Evolutionary conservation across 306 rosid species (phyloP).

Genomic region (Ziziphus jujuba): DNA sequence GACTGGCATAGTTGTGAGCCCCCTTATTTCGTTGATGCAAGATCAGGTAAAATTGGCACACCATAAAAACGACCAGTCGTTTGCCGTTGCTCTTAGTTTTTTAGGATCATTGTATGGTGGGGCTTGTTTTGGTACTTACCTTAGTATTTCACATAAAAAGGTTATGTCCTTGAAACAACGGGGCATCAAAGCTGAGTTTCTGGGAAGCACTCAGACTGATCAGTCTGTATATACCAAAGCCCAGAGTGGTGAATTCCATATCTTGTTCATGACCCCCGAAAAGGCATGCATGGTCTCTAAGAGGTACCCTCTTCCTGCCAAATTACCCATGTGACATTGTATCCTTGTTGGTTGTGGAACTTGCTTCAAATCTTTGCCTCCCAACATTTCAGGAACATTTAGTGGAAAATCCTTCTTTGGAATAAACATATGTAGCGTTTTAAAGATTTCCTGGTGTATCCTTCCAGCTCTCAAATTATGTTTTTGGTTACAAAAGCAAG

Average conservation of each 20-base stretch:
- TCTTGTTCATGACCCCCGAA: slow-evolving; percentile 90
- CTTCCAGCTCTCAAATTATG: too few species aligned
- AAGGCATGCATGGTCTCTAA: slow-evolving; percentile 72
- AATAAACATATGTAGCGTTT: too few species aligned
- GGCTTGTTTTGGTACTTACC: not conserved
- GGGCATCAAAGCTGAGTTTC: slow-evolving; percentile 81
- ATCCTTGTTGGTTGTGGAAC: too few species aligned
- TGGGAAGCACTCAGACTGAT: slow-evolving; percentile 82
- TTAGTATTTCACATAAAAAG: slow-evolving; percentile 28
- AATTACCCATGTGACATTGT: too few species aligned
- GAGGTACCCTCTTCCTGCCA: slow-evolving; percentile 40
- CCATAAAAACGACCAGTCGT: too few species aligned
- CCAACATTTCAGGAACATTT: too few species aligned
- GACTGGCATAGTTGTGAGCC: slow-evolving; percentile 89
- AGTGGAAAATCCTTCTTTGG: too few species aligned
- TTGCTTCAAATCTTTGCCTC: too few species aligned
- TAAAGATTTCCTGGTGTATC: too few species aligned
- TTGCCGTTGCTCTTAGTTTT: not conserved
- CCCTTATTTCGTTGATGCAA: slow-evolving; percentile 86
- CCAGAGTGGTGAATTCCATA: slow-evolving; percentile 72
- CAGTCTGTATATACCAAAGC: slow-evolving; percentile 64
- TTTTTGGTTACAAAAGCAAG: too few species aligned
- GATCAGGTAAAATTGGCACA: slow-evolving; percentile 90
- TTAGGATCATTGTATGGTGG: not conserved
- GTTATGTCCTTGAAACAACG: slow-evolving; percentile 88